Base-by-base conservation (phyloP, 805 yeast species). In the Candida pseudoglaebosa region DNA sequence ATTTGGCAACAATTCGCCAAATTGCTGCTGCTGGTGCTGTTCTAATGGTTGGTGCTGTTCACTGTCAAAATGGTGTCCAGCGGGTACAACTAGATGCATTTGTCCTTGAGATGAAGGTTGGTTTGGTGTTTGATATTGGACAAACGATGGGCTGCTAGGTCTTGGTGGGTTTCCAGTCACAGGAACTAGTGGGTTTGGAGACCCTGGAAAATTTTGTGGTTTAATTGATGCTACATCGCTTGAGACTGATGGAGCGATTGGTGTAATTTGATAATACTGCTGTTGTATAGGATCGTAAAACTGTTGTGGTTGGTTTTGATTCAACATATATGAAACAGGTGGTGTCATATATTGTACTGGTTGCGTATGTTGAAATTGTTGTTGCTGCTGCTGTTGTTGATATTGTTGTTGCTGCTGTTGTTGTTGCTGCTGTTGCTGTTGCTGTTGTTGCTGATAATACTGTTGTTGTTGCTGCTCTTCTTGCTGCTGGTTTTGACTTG, bases 241-340 rank as follows among this genome's bases (percentile, higher is more conserved):
- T 21, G 42, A 56, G 2, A 56, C 47, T 32, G 53, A 57, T 28
- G 44, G 51, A n/a, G 58, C 49, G 20, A 53, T 49, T 12, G 70
- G 70, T 19, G 65, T 59, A 30, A 67, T 52, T 9, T 67, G 67
- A 42, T 54, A 67, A 40, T 61, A 67, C 42, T 66, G 72, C 48
- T 67, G 72, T 52, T 62, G 70, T 5, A 65, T 64, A 1, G 73
- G 73, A 41, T 67, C 72, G 46, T 65, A 68, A 40, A 62, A 65
- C 42, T 62, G 70, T 44, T 65, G 72, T 4, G 66, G 61, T 41
- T 56, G 68, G 42, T 44, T 61, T 28, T 50, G 36, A 19, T 33
- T 33, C 44, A 7, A 43, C 48, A 39, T 48, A 22, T 33, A 33
- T 9, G 36, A 28, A 33, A 33, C 36, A 20, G 28, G 36, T n/a